Percentiles rank a stretch among this genome's conserved stretches.
Evolutionary conservation across 176 grass and related monocot species (phyloP).

Genomic region (Lolium rigidum): DNA sequence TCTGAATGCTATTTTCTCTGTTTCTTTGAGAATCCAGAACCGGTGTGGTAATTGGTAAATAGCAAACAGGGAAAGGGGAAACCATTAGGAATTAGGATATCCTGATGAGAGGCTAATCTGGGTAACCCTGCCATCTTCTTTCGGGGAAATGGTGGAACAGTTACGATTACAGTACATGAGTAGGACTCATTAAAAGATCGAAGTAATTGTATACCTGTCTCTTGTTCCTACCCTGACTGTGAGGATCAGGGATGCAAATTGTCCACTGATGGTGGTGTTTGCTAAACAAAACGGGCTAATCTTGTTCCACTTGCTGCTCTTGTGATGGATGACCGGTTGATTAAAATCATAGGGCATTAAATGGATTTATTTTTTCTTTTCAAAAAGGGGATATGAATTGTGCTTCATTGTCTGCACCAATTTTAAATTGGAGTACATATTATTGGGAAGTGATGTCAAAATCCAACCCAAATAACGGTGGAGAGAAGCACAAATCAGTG

Average conservation of each 20-base stretch:
- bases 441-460: not conserved
- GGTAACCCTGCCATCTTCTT: too few species aligned
- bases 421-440: slow-evolving; percentile 18
- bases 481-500: not conserved
- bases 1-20: not conserved
- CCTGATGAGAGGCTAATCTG: too few species aligned
- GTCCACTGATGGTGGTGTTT: slow-evolving; percentile 2
- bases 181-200: not conserved
- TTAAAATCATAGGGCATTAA: slow-evolving; percentile 12
- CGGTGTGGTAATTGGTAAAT: not conserved
- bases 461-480: not conserved
- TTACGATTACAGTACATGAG: not conserved
- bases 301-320: not conserved
- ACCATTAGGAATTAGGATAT: not conserved
- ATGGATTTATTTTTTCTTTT: not conserved
- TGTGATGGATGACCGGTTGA: not conserved
- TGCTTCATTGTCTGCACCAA: not conserved
- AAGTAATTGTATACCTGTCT: not conserved
- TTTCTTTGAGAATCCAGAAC: slow-evolving; percentile 16
- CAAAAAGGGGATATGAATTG: not conserved
- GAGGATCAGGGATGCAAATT: slow-evolving; percentile 16
- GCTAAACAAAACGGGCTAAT: not conserved
- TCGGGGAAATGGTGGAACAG: not conserved
- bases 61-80: not conserved
- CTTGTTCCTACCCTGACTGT: not conserved